phyloP scores from a whole-genome alignment of 495 filamentous ascomycete species.

The Penicillium samsonianum region DNA sequence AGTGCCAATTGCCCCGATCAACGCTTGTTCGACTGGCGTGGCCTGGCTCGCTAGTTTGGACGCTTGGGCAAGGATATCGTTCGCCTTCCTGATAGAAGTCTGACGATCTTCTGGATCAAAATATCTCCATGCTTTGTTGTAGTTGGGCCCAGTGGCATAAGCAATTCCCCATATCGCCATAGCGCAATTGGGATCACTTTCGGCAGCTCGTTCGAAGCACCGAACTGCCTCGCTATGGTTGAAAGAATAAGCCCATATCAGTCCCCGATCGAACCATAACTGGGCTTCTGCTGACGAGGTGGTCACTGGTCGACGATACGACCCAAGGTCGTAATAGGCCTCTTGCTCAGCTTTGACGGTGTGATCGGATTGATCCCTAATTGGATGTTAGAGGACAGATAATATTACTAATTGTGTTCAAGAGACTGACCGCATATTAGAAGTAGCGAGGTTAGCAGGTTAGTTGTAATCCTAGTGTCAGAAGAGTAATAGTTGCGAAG shows the following conservation, averaged over 20 bases:
- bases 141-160: background rate
- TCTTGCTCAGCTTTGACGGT: background rate
- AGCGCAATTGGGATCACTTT: conserved; percentile 8
- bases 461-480: too few relatives aligned
- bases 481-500: too few relatives aligned
- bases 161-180: conserved; percentile 7
- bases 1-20: background rate
- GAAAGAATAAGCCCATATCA: conserved; percentile 19
- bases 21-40: background rate
- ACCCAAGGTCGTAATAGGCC: conserved; percentile 3
- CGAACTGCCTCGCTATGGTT: conserved; percentile 16
- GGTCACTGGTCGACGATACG: conserved; percentile 25
- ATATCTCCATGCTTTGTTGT: conserved; percentile 3
- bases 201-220: conserved; percentile 13
- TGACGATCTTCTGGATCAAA: background rate
- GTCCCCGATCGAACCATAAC: conserved; percentile 18
- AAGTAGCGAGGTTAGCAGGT: background rate
- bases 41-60: background rate
- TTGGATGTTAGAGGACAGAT: background rate
- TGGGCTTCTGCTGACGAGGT: conserved; percentile 32
- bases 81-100: background rate
- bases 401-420: background rate
- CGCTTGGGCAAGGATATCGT: background rate
- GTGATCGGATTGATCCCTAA: background rate
- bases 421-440: background rate